A percentile compares a stretch with the other conserved stretches of the same genome.
Evolutionary conservation across 805 yeast species (phyloP).

Genomic region (Yarrowia sp.): DNA sequence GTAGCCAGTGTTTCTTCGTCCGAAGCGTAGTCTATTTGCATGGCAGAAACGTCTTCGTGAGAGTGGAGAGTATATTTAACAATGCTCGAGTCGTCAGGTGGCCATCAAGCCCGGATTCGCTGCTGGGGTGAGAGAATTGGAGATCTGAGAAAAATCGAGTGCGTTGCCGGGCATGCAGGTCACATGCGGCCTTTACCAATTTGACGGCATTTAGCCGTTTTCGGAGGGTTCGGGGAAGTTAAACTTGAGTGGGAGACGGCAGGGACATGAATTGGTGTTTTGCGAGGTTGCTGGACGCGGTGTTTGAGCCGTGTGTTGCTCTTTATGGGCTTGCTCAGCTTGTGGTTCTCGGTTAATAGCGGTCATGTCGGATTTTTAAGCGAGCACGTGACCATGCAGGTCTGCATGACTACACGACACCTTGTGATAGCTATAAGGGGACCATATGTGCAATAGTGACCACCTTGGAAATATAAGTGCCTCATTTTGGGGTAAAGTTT

Average conservation of each 20-base stretch:
- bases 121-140: neutral
- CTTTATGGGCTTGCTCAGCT: too few species aligned
- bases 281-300: neutral
- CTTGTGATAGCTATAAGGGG: neutral
- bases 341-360: too few species aligned
- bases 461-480: neutral
- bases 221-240: slow-evolving; percentile 6
- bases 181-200: slow-evolving; percentile 13
- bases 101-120: neutral
- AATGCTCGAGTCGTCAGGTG: neutral
- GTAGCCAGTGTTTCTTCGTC: slow-evolving; percentile 19
- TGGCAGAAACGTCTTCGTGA: neutral
- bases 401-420: neutral
- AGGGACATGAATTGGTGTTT: too few species aligned
- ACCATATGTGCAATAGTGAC: neutral
- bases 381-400: slow-evolving; percentile 12
- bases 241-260: neutral
- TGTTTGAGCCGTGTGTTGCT: neutral
- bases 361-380: neutral
- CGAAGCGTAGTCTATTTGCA: slow-evolving; percentile 19
- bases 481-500: neutral
- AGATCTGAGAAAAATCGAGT: slow-evolving; percentile 10
- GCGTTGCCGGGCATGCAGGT: slow-evolving; percentile 19
- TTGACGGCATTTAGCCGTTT: slow-evolving; percentile 18
- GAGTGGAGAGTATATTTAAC: neutral